phyloP scores from a whole-genome alignment of 257 asterid species.

The Handroanthus guayacan region DNA sequence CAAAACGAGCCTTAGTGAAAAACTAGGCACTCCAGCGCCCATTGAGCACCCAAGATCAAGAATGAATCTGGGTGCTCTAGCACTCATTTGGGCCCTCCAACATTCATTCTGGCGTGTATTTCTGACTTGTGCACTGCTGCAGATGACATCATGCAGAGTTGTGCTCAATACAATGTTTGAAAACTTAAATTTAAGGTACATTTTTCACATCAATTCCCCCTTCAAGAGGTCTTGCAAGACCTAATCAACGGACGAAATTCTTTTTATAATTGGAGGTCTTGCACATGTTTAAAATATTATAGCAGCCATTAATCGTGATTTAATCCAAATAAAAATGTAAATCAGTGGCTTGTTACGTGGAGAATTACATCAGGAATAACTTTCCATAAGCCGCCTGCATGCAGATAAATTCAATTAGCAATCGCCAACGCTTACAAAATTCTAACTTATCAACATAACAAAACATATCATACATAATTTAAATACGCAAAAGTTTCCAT shows the following conservation, averaged over 20 bases:
- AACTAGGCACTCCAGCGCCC: too few relatives aligned
- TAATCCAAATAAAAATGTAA: not conserved
- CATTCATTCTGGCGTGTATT: too few relatives aligned
- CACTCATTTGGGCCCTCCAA: too few relatives aligned
- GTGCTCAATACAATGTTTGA: too few relatives aligned
- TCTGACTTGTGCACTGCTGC: too few relatives aligned
- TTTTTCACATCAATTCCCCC: not conserved
- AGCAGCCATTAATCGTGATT: not conserved
- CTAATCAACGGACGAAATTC: not conserved
- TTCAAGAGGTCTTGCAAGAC: not conserved
- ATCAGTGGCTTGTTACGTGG: conserved; percentile 2
- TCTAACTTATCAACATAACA: not conserved
- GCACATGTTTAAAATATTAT: not conserved
- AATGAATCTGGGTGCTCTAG: too few relatives aligned
- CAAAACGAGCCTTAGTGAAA: too few relatives aligned
- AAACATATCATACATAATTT: not conserved
- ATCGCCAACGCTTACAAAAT: not conserved
- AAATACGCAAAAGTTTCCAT: not conserved
- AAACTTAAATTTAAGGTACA: too few relatives aligned
- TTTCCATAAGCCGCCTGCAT: not conserved
- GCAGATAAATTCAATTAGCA: conserved; percentile 9
- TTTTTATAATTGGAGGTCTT: not conserved
- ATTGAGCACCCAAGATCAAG: too few relatives aligned
- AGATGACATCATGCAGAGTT: too few relatives aligned
- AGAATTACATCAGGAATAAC: not conserved